Conservation (phyloP, 176 grass and related monocot species). For the Triticum turgidum region DNA sequence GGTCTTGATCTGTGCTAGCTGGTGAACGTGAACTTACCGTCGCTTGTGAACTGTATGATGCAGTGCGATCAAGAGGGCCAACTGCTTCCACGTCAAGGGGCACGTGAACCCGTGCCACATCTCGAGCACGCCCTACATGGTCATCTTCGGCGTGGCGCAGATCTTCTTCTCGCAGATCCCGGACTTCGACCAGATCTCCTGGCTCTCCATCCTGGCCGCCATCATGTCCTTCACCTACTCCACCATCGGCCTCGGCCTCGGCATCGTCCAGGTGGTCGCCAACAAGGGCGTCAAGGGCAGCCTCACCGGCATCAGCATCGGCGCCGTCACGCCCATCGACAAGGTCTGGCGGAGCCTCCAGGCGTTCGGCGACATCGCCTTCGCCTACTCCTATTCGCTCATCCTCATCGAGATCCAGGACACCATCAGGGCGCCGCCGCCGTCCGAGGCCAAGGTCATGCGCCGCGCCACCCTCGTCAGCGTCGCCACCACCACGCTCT, state of each 20-base stretch:
- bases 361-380: slow-evolving; percentile 97
- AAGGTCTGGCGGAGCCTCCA: slow-evolving; percentile 98
- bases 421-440: slow-evolving; percentile 54
- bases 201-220: slow-evolving; percentile 88
- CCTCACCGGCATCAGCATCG: slow-evolving; percentile 90
- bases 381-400: slow-evolving; percentile 98
- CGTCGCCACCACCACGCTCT: slow-evolving; percentile 55
- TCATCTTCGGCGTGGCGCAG: slow-evolving; percentile 80
- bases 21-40: neutral
- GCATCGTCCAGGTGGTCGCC: slow-evolving; percentile 72
- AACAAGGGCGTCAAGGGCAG: slow-evolving; percentile 75
- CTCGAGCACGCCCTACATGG: slow-evolving; percentile 88
- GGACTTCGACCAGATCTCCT: slow-evolving; percentile 88
- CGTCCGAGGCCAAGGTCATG: slow-evolving; percentile 64
- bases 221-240: slow-evolving; percentile 99
- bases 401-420: slow-evolving; percentile 99
- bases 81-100: slow-evolving; percentile 81
- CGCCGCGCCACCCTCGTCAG: slow-evolving; percentile 52
- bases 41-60: neutral
- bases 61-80: slow-evolving; percentile 79
- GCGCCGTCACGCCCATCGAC: slow-evolving; percentile 63
- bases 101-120: slow-evolving; percentile 68
- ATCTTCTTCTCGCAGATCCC: slow-evolving; percentile 98
- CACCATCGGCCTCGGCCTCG: slow-evolving; percentile 67
- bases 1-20: neutral